Evolutionary conservation across 2,329 filamentous ascomycete genomes (phyloP), one percentile per base, ranked within the genome.

Genomic region (Aspergillus quadricinctus): DNA sequence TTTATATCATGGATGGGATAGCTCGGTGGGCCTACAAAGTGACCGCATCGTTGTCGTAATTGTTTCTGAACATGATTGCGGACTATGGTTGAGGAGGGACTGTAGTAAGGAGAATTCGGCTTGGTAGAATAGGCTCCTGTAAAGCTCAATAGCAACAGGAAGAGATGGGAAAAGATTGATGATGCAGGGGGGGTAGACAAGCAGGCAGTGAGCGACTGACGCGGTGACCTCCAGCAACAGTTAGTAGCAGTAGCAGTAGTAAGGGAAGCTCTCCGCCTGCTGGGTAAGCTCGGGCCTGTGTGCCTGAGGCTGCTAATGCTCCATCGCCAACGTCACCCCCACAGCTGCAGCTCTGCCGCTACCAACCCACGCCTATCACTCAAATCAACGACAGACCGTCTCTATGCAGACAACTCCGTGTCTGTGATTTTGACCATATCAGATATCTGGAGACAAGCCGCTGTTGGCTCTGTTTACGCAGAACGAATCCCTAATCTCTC

Each of bases 11-110:
- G 61, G 40, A 50, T 57, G 57, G 48, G 58, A 62, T 57, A 72
- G 78, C 88, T 79, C 41, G 53, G 49, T 53, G 53, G 59, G 41
- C 63, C 69, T 83, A 96, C 92, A 97, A 99, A 80, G 94, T 99
- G 80, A 97, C 92, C 62, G 93, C 96, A 79, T 99, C 94, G 86
- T 99, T 99, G 82, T 99, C 94, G 84, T 99, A 99, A 80, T 97
- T 97, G 84, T 99, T 99, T 80, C 94, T 86, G 81, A 99, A 99
- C 94, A 99, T 97, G 72, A 52, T 57, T 58, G 52, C 51, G 27
- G 52, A 55, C 55, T 52, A 52, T 56, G 50, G 54, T 46, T 11
- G 48, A 54, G 52, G 52, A 53, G 49, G 27, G 45, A 9, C 52
- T 46, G 31, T 35, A 48, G 25, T 57, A 53, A 49, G 49, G 43